Evolutionary conservation across 768 basidiomycete genomes (phyloP), one percentile per base, ranked within the genome.

Genomic region (Collybiopsis confluens): DNA sequence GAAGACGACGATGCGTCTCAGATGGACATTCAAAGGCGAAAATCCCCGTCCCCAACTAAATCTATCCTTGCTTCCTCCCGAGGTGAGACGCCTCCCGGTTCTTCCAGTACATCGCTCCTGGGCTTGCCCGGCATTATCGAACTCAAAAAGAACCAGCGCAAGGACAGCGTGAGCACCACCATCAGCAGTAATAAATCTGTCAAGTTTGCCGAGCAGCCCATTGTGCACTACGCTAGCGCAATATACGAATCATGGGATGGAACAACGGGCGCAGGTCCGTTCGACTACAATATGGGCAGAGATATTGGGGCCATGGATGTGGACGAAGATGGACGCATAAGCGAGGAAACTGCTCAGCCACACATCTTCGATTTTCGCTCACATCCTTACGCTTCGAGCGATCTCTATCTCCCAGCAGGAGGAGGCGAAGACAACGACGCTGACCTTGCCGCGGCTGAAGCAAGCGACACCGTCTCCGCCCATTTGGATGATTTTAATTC

Each of bases 201-300:
- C 46, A 89, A 85, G 59, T 89, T 88, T 57, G 82, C 82, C 26
- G 84, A 86, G 54, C 71, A 73, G 50, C 85, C 86, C 15, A 85
- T 77, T 2, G 73, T 86, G 8, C 78, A 85, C 61, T 83, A 83
- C 53, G 55, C 58, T 26, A 57, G 48, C 33, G 56, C 46, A 16
- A 49, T 45, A 38, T 59, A 60, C 40, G 50, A 52, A n/a, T 52
- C 37, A 3, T 54, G 56, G 54, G 56, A 58, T 44, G 38, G 45
- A 27, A 52, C 28, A 7, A 42, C 3, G 4, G 50, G 50, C 24
- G 16, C 26, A 16, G 50, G 40, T 41, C 50, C 50, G 9, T 52
- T 52, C 40, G 60, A 56, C 60, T 68, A 21, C 67, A 61, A 40
- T 57, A 61, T 41, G 68, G 64, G 18, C 65, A 60, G 59, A 47